Percentiles rank a stretch among this genome's conserved stretches.
phyloP scores from a whole-genome alignment of 2,329 filamentous ascomycete genomes.

The Scedosporium apiospermum region DNA sequence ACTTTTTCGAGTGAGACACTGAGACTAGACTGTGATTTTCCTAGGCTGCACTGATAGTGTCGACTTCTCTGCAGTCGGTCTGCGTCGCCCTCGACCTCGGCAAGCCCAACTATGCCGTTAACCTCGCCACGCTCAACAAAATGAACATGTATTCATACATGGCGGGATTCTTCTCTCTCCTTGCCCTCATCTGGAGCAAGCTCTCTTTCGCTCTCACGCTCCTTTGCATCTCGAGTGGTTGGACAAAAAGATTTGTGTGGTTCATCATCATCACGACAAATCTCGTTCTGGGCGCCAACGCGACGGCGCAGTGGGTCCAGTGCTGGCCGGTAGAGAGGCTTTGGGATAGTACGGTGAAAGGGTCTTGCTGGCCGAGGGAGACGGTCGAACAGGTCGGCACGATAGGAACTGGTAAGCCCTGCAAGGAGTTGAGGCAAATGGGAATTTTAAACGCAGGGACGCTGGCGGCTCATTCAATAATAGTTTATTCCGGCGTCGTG shows the following conservation, averaged over 20 bases:
- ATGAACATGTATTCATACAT: slow-evolving; percentile 4
- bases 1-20: neutral
- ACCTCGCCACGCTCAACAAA: neutral
- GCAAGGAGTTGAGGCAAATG: slow-evolving; percentile 1
- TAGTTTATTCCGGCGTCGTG: slow-evolving; percentile 22
- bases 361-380: slow-evolving; percentile 18
- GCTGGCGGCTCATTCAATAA: neutral
- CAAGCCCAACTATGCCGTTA: slow-evolving; percentile 1
- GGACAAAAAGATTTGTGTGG: slow-evolving; percentile 13
- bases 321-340: slow-evolving; percentile 8
- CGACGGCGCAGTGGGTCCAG: slow-evolving; percentile 12
- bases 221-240: slow-evolving; percentile 12
- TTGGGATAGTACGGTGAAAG: slow-evolving; percentile 15
- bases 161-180: slow-evolving; percentile 5
- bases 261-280: slow-evolving; percentile 14
- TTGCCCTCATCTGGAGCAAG: slow-evolving; percentile 16
- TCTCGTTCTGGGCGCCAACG: slow-evolving; percentile 12
- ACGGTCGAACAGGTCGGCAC: neutral
- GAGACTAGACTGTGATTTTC: neutral
- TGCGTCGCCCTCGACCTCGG: slow-evolving; percentile 1
- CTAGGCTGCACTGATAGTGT: slow-evolving; percentile 11
- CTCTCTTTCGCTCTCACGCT: slow-evolving; percentile 18
- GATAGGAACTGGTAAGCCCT: slow-evolving; percentile 3
- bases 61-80: neutral
- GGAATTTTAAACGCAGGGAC: neutral